A percentile compares a stretch with the other conserved stretches of the same genome.
Conservation (phyloP, 495 filamentous ascomycete genomes). For the Astrocystis sublimbata region DNA sequence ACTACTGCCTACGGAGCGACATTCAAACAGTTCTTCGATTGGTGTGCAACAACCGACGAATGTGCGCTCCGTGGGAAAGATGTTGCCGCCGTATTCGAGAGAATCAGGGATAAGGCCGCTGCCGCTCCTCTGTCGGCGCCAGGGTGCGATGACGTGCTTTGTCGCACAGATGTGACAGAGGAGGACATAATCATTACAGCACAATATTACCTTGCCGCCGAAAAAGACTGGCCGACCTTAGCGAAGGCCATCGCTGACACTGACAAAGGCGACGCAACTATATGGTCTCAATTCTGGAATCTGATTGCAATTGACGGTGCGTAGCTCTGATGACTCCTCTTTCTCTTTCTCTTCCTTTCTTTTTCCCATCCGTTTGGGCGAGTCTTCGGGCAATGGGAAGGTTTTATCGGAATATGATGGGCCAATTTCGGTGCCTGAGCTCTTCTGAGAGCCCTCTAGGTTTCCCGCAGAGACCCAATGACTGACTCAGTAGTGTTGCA, state of each 20-base stretch:
- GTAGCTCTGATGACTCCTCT: too few species aligned
- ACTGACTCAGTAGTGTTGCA: too few species aligned
- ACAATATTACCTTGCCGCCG: slow-evolving; percentile 21
- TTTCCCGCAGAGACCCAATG: too few species aligned
- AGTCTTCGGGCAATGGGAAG: too few species aligned
- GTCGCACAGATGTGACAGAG: slow-evolving; percentile 24
- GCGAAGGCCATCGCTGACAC: slow-evolving; percentile 27
- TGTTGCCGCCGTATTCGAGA: slow-evolving; percentile 30
- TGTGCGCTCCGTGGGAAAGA: slow-evolving; percentile 33
- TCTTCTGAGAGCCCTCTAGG: too few species aligned
- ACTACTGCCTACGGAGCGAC: slow-evolving; percentile 31
- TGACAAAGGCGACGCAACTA: slow-evolving; percentile 32
- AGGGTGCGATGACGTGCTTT: slow-evolving; percentile 28
- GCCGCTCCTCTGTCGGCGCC: slow-evolving; percentile 36
- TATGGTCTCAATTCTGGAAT: slow-evolving; percentile 28
- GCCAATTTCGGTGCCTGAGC: too few species aligned
- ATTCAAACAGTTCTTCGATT: slow-evolving; percentile 41
- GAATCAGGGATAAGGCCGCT: slow-evolving; percentile 27
- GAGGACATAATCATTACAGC: slow-evolving; percentile 26
- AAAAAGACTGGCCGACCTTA: slow-evolving; percentile 26
- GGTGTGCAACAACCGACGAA: slow-evolving; percentile 32
- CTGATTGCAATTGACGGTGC: slow-evolving; percentile 24
- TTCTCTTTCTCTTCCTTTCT: too few species aligned
- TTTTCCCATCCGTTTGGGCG: too few species aligned
- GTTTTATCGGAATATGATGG: too few species aligned